phyloP scores from a whole-genome alignment of 768 basidiomycete genomes.

The Boletus coccyginus region DNA sequence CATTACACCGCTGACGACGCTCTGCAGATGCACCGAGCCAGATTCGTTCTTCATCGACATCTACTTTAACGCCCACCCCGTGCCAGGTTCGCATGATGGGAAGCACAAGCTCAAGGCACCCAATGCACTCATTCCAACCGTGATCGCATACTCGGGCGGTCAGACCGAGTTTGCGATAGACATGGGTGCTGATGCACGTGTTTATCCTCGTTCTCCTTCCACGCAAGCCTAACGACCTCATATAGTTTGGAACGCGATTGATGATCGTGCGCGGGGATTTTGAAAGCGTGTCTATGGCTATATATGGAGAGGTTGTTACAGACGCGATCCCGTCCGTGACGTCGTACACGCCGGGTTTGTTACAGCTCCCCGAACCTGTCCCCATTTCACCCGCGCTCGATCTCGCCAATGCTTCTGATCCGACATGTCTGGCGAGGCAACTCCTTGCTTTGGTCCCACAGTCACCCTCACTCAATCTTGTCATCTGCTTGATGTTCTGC shows the following conservation, averaged over 20 bases:
- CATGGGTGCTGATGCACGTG: slow-evolving; percentile 65
- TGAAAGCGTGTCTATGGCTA: slow-evolving; percentile 49
- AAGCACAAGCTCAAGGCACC: slow-evolving; percentile 62
- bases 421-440: slow-evolving; percentile 57
- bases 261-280: slow-evolving; percentile 82
- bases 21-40: slow-evolving; percentile 62
- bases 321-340: slow-evolving; percentile 38
- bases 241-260: slow-evolving; percentile 68
- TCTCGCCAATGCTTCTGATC: slow-evolving; percentile 57
- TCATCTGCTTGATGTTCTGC: slow-evolving; percentile 74
- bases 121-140: slow-evolving; percentile 71
- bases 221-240: slow-evolving; percentile 1
- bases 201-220: background rate
- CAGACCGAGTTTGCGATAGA: slow-evolving; percentile 63
- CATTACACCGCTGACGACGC: background rate
- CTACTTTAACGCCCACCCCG: slow-evolving; percentile 69
- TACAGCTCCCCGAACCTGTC: slow-evolving; percentile 34
- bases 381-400: slow-evolving; percentile 55
- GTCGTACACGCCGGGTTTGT: slow-evolving; percentile 41
- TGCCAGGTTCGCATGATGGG: slow-evolving; percentile 38
- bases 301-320: slow-evolving; percentile 52
- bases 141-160: slow-evolving; percentile 69
- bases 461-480: slow-evolving; percentile 59
- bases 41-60: slow-evolving; percentile 71
- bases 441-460: slow-evolving; percentile 61